phyloP scores from a whole-genome alignment of 176 grass and related monocot genomes.

The Chrysopogon serrulatus region DNA sequence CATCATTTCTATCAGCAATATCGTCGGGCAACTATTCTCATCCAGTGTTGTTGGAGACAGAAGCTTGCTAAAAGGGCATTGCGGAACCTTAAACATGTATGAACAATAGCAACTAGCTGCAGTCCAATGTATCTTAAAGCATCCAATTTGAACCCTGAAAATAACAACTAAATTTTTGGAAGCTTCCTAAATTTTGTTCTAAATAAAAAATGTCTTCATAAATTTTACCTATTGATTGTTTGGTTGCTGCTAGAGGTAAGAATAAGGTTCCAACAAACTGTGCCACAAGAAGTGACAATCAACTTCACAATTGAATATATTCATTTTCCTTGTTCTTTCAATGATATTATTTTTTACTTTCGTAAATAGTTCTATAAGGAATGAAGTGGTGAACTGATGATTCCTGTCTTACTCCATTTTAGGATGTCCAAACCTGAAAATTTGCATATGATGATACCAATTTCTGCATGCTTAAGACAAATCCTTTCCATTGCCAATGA shows the following conservation, averaged over 20 bases:
- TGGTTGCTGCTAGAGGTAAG: background rate
- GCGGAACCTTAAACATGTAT: conserved; percentile 61
- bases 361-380: background rate
- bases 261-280: background rate
- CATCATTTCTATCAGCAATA: conserved; percentile 44
- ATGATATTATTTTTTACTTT: background rate
- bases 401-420: background rate
- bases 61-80: conserved; percentile 80
- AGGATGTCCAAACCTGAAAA: background rate
- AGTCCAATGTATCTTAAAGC: background rate
- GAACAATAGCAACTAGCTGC: background rate
- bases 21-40: conserved; percentile 37
- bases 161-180: conserved; percentile 4
- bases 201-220: background rate
- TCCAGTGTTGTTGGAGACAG: conserved; percentile 84
- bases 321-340: background rate
- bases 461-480: background rate
- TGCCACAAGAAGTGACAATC: background rate
- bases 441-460: background rate
- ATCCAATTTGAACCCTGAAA: conserved; percentile 16
- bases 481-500: background rate
- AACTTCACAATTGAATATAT: background rate
- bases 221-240: background rate
- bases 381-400: background rate
- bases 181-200: conserved; percentile 10